Evolutionary conservation across 257 asterid species (phyloP), one percentile per base, ranked within the genome.

Genomic region (Thymus mandschuricus): DNA sequence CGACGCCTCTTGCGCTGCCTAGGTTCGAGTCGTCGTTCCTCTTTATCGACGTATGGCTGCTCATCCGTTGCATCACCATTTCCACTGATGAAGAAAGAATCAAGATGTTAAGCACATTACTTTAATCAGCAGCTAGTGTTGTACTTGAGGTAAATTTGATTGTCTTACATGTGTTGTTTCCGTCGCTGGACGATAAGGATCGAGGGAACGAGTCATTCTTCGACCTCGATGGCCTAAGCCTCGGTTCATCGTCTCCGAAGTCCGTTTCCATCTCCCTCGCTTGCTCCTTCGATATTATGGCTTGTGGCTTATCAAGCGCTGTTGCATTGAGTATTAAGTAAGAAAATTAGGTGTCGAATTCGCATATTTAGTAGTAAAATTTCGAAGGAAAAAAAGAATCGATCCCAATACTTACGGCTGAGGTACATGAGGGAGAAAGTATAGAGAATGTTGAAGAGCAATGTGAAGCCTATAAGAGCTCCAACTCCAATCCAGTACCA

Each of bases 241-340:
- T 79, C 9, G 96, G 86, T 8, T 78, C 71, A 44, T 72, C 88
- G 33, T 74, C 92, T 68, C 79, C 85, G 21, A 83, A 67, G 1
- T 73, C 84, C 9, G 31, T 70, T 71, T 86, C 91, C 88, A 88
- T 87, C 73, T 86, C 90, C 72, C 75, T 81, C 30, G 92, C 97
- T 64, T 86, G 85, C 81, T 91, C 97, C 72, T 94, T 88, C 21
- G 99, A 88, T 76, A 94, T 83, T 75, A 82, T 83, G 58, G 97
- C 97, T 82, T 89, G 96, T 69, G 96, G 95, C 78, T 86, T 88
- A 62, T 94, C 96, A 3, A 82, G 85, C 76, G 97, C 99, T 91
- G 65, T 80, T 56, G 8, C 60, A 35, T 63, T 6, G 13, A 70
- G 38, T 2, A 3, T 7, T 51, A 41, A 49, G 40, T 40, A 46